Percentiles rank a stretch among this genome's conserved stretches.
phyloP scores from a whole-genome alignment of 805 yeast species.

The Candida fluviatilis region DNA sequence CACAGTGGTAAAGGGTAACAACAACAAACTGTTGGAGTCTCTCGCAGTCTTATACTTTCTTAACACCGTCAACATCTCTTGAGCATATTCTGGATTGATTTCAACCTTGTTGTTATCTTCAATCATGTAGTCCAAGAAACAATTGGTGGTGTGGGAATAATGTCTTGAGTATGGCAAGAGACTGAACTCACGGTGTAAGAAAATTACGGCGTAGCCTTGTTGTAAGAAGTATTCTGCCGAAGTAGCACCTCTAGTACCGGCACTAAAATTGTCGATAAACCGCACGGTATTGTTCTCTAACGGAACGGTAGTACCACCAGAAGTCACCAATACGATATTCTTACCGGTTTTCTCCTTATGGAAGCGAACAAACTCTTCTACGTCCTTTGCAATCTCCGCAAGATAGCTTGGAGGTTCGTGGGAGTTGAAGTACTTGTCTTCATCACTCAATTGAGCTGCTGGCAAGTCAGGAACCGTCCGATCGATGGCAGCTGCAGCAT shows the following conservation, averaged over 20 bases:
- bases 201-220: conserved; percentile 86
- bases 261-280: conserved; percentile 93
- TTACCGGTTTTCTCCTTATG: conserved; percentile 43
- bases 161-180: conserved; percentile 90
- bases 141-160: conserved; percentile 77
- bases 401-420: conserved; percentile 76
- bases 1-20: conserved; percentile 90
- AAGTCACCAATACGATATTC: conserved; percentile 77
- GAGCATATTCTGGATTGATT: conserved; percentile 57
- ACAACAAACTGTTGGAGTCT: conserved; percentile 49
- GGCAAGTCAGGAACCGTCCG: conserved; percentile 72
- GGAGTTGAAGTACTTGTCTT: conserved; percentile 67
- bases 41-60: conserved; percentile 52
- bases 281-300: conserved; percentile 94
- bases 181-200: conserved; percentile 88
- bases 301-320: conserved; percentile 98
- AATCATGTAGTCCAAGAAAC: conserved; percentile 81
- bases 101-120: conserved; percentile 52
- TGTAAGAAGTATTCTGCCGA: conserved; percentile 89
- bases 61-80: conserved; percentile 56
- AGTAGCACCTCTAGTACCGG: conserved; percentile 97
- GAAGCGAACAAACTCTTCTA: conserved; percentile 54
- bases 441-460: conserved; percentile 68
- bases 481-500: conserved; percentile 71
- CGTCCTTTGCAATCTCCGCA: conserved; percentile 52